Percentiles rank a stretch among this genome's conserved stretches.
These are phyloP conservation scores for Candida piceae DNA, from an alignment of 805 yeast genomes.

Conservation along the genomic window DNA sequence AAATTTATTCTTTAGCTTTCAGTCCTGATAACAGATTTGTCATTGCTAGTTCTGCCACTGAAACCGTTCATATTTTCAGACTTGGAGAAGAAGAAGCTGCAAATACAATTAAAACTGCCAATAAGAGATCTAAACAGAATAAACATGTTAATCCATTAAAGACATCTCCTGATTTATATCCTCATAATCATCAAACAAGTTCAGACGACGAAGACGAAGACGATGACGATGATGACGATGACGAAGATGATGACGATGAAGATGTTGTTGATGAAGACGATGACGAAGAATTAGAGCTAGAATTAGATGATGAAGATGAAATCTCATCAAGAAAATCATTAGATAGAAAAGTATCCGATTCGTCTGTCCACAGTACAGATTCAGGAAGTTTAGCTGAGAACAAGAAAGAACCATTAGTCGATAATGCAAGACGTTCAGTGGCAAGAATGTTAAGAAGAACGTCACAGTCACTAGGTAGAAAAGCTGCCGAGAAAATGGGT, in stretches of 20 bases:
- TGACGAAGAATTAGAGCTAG: constrained; percentile 11
- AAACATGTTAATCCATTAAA: constrained; percentile 17
- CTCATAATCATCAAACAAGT: constrained; percentile 19
- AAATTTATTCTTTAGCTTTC: constrained; percentile 75
- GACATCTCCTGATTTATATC: constrained; percentile 18
- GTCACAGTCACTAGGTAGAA: constrained; percentile 70
- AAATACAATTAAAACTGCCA: constrained; percentile 24
- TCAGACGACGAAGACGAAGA: constrained; percentile 35
- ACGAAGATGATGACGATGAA: constrained; percentile 21
- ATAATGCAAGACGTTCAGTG: constrained; percentile 63
- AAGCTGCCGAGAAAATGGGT: constrained; percentile 85
- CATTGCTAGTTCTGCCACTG: constrained; percentile 84
- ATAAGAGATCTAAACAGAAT: constrained; percentile 9
- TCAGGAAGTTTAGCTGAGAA: constrained; percentile 10
- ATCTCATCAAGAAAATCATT: constrained; percentile 14
- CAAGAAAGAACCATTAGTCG: constrained; percentile 60
- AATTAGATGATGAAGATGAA: constrained; percentile 7
- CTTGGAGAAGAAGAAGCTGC: constrained; percentile 46
- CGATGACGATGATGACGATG: constrained; percentile 25
- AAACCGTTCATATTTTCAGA: constrained; percentile 88
- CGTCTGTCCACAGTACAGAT: constrained; percentile 25
- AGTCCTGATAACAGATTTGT: constrained; percentile 70
- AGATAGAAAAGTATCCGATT: constrained; percentile 17
- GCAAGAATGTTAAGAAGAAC: constrained; percentile 73
- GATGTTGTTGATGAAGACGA: constrained; percentile 16